Base-by-base conservation (phyloP, 2,329 filamentous ascomycete species). In the Apiospora arundinis region DNA sequence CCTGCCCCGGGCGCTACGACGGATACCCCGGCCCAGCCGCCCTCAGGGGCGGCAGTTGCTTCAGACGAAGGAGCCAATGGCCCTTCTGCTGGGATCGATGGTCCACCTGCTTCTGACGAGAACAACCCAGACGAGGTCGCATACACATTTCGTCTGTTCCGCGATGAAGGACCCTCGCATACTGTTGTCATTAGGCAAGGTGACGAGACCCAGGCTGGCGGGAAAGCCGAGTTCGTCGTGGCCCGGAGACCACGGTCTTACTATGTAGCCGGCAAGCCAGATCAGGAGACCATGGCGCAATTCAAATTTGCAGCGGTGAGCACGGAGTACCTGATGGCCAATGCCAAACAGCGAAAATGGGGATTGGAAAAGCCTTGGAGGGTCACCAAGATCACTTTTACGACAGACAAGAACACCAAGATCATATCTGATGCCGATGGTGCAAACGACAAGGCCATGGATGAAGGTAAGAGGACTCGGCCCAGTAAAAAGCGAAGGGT, bases 361-460 rank as follows among this genome's bases (percentile, higher is more conserved):
- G 90, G 89, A 0, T 78, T 89, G 56, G 89, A 91, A 78, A 82
- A 88, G 74, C 89, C 89, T 1, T 92, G 90, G 90, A 85, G 85
- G 70, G 88, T 91, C 18, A 84, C 81, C 4, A 82, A 80, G 42
- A 80, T 89, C 44, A 79, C 75, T 1, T 76, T 83, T n/a, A 79
- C 76, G n/a, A 78, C 78, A 21, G 81, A 79, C 69, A 74, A 37
- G 56, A 49, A 52, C 70, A 12, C 46, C 56, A 67, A 42, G 67
- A 49, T 40, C 48, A 5, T 21, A n/a, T 45, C 16, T 25, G 60
- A 1, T 11, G n/a, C 25, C 45, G 70, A 45, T 65, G 28, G 32
- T n/a, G 21, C 44, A 11, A 68, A 56, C 14, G 70, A 75, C 16
- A 69, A 73, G 42, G 68, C 70, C 12, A 37, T 70, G 6, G 71